Evolutionary conservation across 495 filamentous ascomycete species (phyloP), one percentile per base, ranked within the genome.

Genomic region (Neurospora tetraspora): DNA sequence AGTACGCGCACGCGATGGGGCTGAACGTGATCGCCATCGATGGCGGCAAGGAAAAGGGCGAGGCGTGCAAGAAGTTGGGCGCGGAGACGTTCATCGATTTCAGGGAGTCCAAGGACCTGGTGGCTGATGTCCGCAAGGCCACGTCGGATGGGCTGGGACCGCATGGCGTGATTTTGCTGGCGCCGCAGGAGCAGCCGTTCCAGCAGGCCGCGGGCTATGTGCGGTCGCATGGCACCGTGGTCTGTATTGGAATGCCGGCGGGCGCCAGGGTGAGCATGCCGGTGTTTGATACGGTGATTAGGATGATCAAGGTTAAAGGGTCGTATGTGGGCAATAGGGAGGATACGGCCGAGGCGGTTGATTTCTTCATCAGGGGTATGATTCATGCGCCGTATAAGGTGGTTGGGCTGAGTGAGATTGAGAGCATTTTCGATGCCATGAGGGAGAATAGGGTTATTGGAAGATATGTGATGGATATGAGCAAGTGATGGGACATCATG

Each of bases 1-100:
- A 95, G 81, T 96, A 94, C 77, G 93, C 92, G 8, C 92, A 91
- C 81, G 93, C 92, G 11, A 95, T 96, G 93, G 93, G 93, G 42
- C 83, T 96, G n/a, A 85, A 88, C 43, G 81, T 88, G 73, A 90
- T 97, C 74, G 92, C 91, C 61, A 92, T 96, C 72, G 93, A 97
- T 75, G 87, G 86, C 4, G 92, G 92, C 11, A 87, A 89, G 37
- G 93, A 94, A 81, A 96, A 95, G 85, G 84, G 81, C 73, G 84
- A 87, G 69, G 87, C 93, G 84, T 91, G 88, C 77, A 82, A 87
- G 78, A 77, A 85, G 75, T 85, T 94, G n/a, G 93, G 93, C 18
- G 87, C 91, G 6, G 79, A 85, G 70, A 73, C 83, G 45, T 97
- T 90, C 78, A 84, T 97, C 73, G 94, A 97, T 81, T 97, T 94